Conservation (phyloP, 148 eudicot species). For the Spergularia bocconei region DNA sequence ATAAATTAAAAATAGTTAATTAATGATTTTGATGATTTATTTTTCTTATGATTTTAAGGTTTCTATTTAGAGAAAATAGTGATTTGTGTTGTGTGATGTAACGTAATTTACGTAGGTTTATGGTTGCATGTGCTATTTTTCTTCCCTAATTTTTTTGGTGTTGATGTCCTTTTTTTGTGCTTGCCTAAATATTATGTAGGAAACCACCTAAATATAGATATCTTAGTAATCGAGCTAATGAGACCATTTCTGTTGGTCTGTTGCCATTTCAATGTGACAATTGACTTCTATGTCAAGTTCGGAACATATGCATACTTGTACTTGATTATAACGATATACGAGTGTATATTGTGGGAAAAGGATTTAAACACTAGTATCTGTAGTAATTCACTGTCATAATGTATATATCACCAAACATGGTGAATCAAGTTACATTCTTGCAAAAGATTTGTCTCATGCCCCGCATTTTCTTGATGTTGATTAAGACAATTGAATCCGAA, state of each 20-base stretch:
- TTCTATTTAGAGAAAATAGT: neutral
- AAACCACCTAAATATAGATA: neutral
- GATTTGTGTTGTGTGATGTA: constrained; percentile 19
- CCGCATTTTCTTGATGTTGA: too few species aligned
- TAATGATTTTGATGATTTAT: neutral
- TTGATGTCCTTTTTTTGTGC: neutral
- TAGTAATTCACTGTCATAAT: too few species aligned
- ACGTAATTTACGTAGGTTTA: constrained; percentile 29
- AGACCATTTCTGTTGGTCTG: neutral
- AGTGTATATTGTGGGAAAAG: too few species aligned
- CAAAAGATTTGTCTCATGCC: too few species aligned
- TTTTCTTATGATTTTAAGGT: neutral
- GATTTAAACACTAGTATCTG: too few species aligned
- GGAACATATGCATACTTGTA: too few species aligned
- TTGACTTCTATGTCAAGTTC: neutral
- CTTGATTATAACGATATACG: too few species aligned
- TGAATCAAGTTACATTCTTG: too few species aligned
- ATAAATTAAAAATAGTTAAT: neutral
- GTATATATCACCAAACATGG: too few species aligned
- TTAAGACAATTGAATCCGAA: too few species aligned
- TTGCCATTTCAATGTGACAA: neutral
- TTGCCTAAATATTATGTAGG: neutral
- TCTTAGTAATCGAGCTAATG: neutral
- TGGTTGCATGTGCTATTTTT: constrained; percentile 9
- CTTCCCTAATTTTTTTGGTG: constrained; percentile 1